Percentiles rank a stretch among this genome's conserved stretches.
Evolutionary conservation across 1,284 basidiomycete species (phyloP).

Genomic region (Ceratobasidium sp.): DNA sequence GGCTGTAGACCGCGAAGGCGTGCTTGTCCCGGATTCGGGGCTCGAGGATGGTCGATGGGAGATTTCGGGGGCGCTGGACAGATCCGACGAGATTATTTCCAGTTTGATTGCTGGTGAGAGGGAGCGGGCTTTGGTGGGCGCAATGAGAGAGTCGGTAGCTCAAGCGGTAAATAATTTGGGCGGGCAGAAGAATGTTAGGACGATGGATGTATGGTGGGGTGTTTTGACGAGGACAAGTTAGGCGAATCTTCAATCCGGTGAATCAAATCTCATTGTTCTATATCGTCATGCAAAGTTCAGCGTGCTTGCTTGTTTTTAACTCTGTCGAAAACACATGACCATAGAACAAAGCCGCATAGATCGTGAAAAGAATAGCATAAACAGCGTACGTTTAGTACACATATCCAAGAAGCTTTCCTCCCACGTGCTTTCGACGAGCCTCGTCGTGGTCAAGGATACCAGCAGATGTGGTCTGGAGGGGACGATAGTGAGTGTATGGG

Average conservation of each 20-base stretch:
- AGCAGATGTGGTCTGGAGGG: constrained; percentile 88
- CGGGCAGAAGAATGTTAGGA: constrained; percentile 51
- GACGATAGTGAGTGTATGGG: constrained; percentile 15
- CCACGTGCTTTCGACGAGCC: constrained; percentile 98
- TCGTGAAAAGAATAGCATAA: constrained; percentile 41
- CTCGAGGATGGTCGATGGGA: constrained; percentile 61
- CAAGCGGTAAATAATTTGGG: constrained; percentile 49
- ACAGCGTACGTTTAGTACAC: constrained; percentile 68
- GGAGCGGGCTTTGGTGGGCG: constrained; percentile 55
- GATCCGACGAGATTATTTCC: constrained; percentile 50
- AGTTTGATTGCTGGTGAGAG: constrained; percentile 53
- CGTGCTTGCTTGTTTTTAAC: constrained; percentile 37
- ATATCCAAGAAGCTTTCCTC: constrained; percentile 90
- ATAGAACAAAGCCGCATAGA: constrained; percentile 36
- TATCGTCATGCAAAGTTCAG: not conserved
- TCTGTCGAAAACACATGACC: constrained; percentile 32
- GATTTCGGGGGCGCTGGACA: constrained; percentile 52
- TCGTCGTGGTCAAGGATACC: constrained; percentile 99
- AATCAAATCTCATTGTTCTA: not conserved
- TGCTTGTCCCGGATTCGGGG: constrained; percentile 53
- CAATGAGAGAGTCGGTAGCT: constrained; percentile 54
- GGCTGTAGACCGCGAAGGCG: constrained; percentile 52
- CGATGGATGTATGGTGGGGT: constrained; percentile 59
- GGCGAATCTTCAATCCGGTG: not conserved
- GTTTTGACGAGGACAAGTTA: constrained; percentile 19